Percentiles rank a stretch among this genome's conserved stretches.
These are phyloP conservation scores for Phalaenopsis hybrid DNA, from an alignment of 116 monocot species.

Conservation along the genomic window DNA sequence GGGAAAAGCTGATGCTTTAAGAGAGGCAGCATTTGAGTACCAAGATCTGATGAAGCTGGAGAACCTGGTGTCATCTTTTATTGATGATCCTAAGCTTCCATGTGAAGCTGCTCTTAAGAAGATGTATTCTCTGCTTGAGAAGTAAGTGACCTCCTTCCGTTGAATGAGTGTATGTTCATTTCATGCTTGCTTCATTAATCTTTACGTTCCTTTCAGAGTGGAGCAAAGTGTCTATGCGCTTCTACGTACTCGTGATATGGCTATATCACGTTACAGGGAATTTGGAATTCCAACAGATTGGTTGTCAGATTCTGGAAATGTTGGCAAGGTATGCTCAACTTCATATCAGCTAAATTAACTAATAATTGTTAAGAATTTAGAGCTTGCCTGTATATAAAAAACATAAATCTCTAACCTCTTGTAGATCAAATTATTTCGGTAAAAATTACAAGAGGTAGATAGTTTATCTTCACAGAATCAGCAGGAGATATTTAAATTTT, in stretches of 20 bases:
- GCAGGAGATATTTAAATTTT: too few relatives aligned
- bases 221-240: slow-evolving; percentile 94
- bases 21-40: slow-evolving; percentile 88
- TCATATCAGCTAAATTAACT: not conserved
- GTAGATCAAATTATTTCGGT: too few relatives aligned
- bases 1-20: slow-evolving; percentile 84
- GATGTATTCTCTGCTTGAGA: slow-evolving; percentile 92
- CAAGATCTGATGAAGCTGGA: slow-evolving; percentile 89
- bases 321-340: slow-evolving; percentile 63
- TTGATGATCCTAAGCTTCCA: slow-evolving; percentile 71
- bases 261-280: slow-evolving; percentile 72
- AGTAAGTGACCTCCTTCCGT: slow-evolving; percentile 41
- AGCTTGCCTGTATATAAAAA: too few relatives aligned
- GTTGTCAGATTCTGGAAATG: slow-evolving; percentile 77
- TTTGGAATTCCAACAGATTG: slow-evolving; percentile 87
- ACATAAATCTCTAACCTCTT: too few relatives aligned
- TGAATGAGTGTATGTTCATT: not conserved
- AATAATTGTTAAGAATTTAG: too few relatives aligned
- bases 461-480: too few relatives aligned
- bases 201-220: slow-evolving; percentile 37
- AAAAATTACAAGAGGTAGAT: too few relatives aligned
- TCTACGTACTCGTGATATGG: slow-evolving; percentile 82
- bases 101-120: slow-evolving; percentile 88
- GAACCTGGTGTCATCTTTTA: slow-evolving; percentile 52
- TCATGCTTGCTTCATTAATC: not conserved